These are phyloP conservation scores for Toxicodendron radicans DNA, from an alignment of 345 rosid genomes.

Conservation along the genomic window DNA sequence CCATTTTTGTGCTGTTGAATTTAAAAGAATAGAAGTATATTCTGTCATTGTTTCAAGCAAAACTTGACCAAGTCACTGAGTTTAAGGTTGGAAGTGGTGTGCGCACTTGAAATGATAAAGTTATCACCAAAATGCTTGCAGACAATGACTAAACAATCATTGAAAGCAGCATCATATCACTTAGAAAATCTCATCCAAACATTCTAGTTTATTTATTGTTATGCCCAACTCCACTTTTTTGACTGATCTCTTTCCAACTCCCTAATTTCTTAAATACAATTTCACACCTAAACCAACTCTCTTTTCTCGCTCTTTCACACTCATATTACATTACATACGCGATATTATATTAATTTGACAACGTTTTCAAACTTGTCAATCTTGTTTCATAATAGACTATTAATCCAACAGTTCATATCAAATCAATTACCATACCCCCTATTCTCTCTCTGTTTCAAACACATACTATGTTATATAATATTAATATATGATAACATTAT, in stretches of 20 bases:
- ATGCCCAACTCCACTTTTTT: slow-evolving; percentile 35
- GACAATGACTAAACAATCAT: slow-evolving; percentile 29
- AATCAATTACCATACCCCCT: not conserved
- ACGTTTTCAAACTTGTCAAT: no score
- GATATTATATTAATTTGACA: no score
- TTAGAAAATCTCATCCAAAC: slow-evolving; percentile 25
- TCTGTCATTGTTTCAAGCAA: not conserved
- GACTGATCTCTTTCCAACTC: slow-evolving; percentile 42
- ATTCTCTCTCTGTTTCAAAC: not conserved
- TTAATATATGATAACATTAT: no score
- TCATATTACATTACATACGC: no score
- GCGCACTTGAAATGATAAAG: slow-evolving; percentile 16
- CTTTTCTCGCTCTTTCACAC: no score
- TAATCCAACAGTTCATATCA: no score
- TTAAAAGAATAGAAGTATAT: not conserved
- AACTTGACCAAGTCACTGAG: slow-evolving; percentile 11
- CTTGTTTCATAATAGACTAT: no score
- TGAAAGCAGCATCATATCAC: slow-evolving; percentile 31
- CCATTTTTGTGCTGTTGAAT: no score
- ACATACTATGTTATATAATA: not conserved
- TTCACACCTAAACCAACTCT: not conserved
- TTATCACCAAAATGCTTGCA: slow-evolving; percentile 14
- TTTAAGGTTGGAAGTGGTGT: slow-evolving; percentile 18
- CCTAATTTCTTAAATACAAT: not conserved
- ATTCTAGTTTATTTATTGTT: slow-evolving; percentile 9